Percentiles rank a stretch among this genome's conserved stretches.
phyloP scores from a whole-genome alignment of 805 yeast species.

The Sugiyamaella marilandica region DNA sequence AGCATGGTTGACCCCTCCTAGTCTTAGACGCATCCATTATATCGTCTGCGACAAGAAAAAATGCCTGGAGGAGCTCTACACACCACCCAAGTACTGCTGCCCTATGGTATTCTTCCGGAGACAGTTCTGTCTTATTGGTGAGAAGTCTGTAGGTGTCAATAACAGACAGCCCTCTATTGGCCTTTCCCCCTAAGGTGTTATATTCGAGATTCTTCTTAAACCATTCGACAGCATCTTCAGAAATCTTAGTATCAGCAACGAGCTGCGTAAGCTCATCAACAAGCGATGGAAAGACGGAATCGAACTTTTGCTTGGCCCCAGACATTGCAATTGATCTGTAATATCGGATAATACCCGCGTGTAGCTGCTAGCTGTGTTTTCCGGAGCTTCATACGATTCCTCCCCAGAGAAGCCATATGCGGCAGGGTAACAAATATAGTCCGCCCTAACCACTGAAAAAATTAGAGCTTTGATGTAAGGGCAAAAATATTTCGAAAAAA shows the following conservation, averaged over 20 bases:
- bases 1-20: conserved; percentile 97
- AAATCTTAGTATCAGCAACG: conserved; percentile 68
- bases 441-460: conserved; percentile 6
- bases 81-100: conserved; percentile 94
- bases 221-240: conserved; percentile 84
- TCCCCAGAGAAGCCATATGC: too few relatives aligned
- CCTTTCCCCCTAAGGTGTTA: conserved; percentile 94
- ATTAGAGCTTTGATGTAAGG: neutral
- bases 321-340: neutral
- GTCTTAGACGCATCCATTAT: conserved; percentile 97
- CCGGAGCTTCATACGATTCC: too few relatives aligned
- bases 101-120: conserved; percentile 67
- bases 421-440: too few relatives aligned
- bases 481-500: neutral
- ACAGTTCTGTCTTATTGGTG: conserved; percentile 60
- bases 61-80: conserved; percentile 90
- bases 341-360: neutral
- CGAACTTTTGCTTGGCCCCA: conserved; percentile 28
- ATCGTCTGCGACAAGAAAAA: conserved; percentile 95
- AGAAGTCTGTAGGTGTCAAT: conserved; percentile 85
- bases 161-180: conserved; percentile 93
- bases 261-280: conserved; percentile 69
- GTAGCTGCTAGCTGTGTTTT: too few relatives aligned
- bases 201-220: conserved; percentile 62
- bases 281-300: conserved; percentile 63